Evolutionary conservation across 306 rosid genomes (phyloP).

Genomic region (Sphenostylis stenocarpa): DNA sequence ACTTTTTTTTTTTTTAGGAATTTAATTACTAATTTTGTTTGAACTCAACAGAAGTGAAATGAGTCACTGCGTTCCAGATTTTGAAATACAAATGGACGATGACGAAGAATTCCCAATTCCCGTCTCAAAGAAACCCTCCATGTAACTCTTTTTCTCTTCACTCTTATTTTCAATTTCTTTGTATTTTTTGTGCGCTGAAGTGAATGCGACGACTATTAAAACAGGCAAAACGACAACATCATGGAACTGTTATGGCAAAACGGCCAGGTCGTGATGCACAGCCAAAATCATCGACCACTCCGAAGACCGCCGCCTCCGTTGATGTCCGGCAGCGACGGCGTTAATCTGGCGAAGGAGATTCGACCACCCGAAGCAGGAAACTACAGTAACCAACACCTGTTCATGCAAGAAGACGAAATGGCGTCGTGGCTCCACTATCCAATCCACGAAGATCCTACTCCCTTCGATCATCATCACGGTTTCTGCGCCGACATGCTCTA

Average conservation of each 20-base stretch:
- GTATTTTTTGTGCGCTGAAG: neutral
- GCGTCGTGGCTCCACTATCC: constrained; percentile 71
- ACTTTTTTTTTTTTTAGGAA: neutral
- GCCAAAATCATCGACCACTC: constrained; percentile 52
- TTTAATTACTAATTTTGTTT: neutral
- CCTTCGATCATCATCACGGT: constrained; percentile 47
- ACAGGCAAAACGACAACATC: constrained; percentile 64
- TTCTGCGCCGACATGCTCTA: constrained; percentile 56
- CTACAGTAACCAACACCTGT: constrained; percentile 41
- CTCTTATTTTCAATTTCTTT: neutral
- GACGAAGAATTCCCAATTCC: constrained; percentile 50
- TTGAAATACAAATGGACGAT: constrained; percentile 44
- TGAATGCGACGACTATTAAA: neutral
- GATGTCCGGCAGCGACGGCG: neutral
- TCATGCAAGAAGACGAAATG: constrained; percentile 84
- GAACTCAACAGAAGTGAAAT: constrained; percentile 25
- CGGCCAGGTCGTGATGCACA: constrained; percentile 64
- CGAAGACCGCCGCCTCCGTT: constrained; percentile 30
- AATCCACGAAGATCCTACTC: constrained; percentile 55
- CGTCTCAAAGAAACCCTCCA: constrained; percentile 45
- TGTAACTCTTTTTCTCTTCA: constrained; percentile 33
- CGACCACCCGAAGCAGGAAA: constrained; percentile 28
- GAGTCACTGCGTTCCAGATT: constrained; percentile 77
- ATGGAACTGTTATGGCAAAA: constrained; percentile 81
- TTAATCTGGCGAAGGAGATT: constrained; percentile 37